Evolutionary conservation across 2,329 filamentous ascomycete species (phyloP), one percentile per base, ranked within the genome.

Genomic region (Ceratocystis diversiconidia): DNA sequence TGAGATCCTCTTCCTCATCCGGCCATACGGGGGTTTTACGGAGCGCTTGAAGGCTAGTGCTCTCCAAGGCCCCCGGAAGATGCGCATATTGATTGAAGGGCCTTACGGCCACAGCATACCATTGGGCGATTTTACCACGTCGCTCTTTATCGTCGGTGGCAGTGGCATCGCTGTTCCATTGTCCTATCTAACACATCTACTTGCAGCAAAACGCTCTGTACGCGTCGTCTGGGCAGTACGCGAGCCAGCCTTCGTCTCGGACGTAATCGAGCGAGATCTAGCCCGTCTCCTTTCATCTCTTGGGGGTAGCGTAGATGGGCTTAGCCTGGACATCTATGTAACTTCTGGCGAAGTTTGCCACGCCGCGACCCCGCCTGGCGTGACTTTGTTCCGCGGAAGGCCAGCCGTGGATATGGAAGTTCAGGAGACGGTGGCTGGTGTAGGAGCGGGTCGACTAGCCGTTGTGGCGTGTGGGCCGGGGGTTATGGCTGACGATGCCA

Each of bases 21-120:
- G 78, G 0, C 78, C 78, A 0, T 79, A 79, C 67, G 74, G 78
- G 55, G 73, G 77, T 57, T 79, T 79, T 69, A 79, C 77, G 0
- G 69, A 70, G 0, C 71, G 77, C 1, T 73, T 79, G 0, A 69
- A 72, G 36, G 69, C 75, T 3, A 64, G 70, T 3, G 75, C 75
- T 0, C 70, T 70, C 1, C 63, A 68, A 0, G 43, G 65, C 1
- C 71, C 71, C 66, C 71, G 73, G 0, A 68, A 65, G 2, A 70
- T 73, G 0, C 72, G 73, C 0, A 71, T 80, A 0, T 70, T 79
- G 0, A 72, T 79, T 5, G 78, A 80, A 15, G 78, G 78, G 0
- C 78, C 78, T 0, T 80, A 80, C 59, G 78, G 78, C 0, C 73
- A 76, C 36, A 75, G 74, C 0, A 73, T 74, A 3, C 73, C 74